Conservation (phyloP, 495 filamentous ascomycete genomes). For the Penicillium cosmopolitanum region DNA sequence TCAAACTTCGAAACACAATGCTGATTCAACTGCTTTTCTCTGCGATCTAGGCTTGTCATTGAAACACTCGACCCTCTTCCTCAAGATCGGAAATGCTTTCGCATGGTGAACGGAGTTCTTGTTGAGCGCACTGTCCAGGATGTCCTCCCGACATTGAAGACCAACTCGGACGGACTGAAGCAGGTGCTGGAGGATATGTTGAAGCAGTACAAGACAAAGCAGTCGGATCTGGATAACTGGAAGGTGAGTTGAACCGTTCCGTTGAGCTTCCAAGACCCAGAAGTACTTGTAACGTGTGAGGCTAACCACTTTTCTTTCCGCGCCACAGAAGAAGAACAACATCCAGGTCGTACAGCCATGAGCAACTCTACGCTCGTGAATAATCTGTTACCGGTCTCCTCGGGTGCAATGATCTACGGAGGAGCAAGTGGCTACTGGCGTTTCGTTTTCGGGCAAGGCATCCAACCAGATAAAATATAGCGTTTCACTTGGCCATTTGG, state of each 20-base stretch:
- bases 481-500: slow-evolving; percentile 17
- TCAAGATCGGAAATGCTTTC: slow-evolving; percentile 92
- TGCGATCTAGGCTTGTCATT: slow-evolving; percentile 75
- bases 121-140: slow-evolving; percentile 93
- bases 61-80: slow-evolving; percentile 88
- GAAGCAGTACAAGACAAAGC: slow-evolving; percentile 95
- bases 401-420: slow-evolving; percentile 5
- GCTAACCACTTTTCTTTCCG: slow-evolving; percentile 9
- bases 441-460: slow-evolving; percentile 30
- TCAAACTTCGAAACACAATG: neutral
- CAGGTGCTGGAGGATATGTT: slow-evolving; percentile 95
- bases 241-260: slow-evolving; percentile 70
- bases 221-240: slow-evolving; percentile 96
- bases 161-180: slow-evolving; percentile 93
- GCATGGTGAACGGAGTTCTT: slow-evolving; percentile 96
- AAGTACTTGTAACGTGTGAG: neutral
- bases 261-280: neutral
- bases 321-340: slow-evolving; percentile 92
- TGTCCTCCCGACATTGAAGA: slow-evolving; percentile 85
- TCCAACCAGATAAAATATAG: slow-evolving; percentile 30
- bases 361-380: slow-evolving; percentile 17
- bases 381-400: slow-evolving; percentile 15
- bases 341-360: slow-evolving; percentile 91
- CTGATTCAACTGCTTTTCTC: slow-evolving; percentile 19
- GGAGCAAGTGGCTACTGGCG: slow-evolving; percentile 26